Base-by-base conservation (phyloP, 1,284 basidiomycete species). In the Cutaneotrichosporon cyanovorans region DNA sequence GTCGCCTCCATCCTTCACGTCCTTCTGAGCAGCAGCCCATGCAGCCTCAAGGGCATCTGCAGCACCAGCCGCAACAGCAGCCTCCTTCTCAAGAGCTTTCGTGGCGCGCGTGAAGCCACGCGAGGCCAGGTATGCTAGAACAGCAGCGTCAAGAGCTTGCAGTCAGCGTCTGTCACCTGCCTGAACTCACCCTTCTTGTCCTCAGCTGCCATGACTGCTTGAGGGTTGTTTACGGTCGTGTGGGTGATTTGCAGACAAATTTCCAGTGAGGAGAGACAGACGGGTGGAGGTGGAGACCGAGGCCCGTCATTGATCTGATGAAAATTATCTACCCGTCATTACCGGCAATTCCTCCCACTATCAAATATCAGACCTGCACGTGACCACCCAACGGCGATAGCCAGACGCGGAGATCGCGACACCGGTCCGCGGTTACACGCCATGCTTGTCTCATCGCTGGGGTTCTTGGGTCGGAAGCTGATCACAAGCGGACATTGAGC, bases 61-160 rank as follows among this genome's bases (percentile, higher is more conserved):
- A 11, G 55, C 53, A 2, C 42, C 56, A 14, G 45, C 23, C 41
- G 59, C 61, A n/a, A 56, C 55, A 18, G 45, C 53, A 0, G 61
- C 61, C 46, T 73, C 70, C 57, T 71, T 72, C 50, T 65, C 61
- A 40, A 73, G 64, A 8, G 71, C 65, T 53, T 68, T 65, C 45
- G 61, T 61, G 11, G 70, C 54, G 44, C 65, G 63, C 20, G 65
- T 66, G 53, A 63, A 60, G 22, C 70, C 68, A 31, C 59, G 55
- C 18, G 58, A 51, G 46, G 61, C 56, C 38, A 73, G 62, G 58
- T 72, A 69, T 3, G 69, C 61, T 40, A 71, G 61, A 36, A 73
- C 56, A 21, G 71, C 69, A 19, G 59, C 51, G 57, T 71, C 66
- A 42, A 72, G 65, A 21, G 63, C 70, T n/a, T 71, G 47, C 20